Percentiles rank a stretch among this genome's conserved stretches.
Evolutionary conservation across 306 rosid species (phyloP).

Genomic region (Quercus aquifolioides): DNA sequence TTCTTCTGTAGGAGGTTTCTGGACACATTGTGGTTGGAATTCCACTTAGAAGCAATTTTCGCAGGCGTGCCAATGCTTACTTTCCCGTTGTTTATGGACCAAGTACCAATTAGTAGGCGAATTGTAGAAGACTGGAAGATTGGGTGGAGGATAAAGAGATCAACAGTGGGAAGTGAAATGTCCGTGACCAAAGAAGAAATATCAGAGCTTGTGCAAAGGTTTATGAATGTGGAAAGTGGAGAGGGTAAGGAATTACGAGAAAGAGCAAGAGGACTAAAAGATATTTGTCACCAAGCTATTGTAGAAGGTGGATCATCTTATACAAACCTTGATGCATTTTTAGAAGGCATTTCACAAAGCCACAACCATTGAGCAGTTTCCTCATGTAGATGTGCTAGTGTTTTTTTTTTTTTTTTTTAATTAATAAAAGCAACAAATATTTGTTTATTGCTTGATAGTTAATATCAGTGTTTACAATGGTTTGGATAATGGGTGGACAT

Average conservation of each 20-base stretch:
- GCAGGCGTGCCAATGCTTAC: conserved; percentile 46
- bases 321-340: conserved; percentile 8
- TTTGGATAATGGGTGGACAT: too few relatives aligned
- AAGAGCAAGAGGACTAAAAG: conserved; percentile 35
- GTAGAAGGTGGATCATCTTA: conserved; percentile 43
- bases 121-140: conserved; percentile 49
- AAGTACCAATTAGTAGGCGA: conserved; percentile 38
- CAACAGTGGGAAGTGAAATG: conserved; percentile 6
- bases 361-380: not conserved
- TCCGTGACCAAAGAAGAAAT: conserved; percentile 22
- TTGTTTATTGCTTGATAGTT: too few relatives aligned
- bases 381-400: too few relatives aligned
- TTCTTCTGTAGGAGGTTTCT: conserved; percentile 39
- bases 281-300: conserved; percentile 33
- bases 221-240: conserved; percentile 30
- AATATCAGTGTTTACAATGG: too few relatives aligned
- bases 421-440: too few relatives aligned
- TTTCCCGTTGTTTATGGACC: conserved; percentile 48
- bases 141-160: conserved; percentile 30
- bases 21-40: conserved; percentile 70
- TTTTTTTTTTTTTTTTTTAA: too few relatives aligned
- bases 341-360: not conserved
- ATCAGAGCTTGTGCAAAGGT: conserved; percentile 16
- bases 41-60: conserved; percentile 42
- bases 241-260: conserved; percentile 35